phyloP scores from a whole-genome alignment of 1,139 yeast genomes.

The Spathaspora sp. region DNA sequence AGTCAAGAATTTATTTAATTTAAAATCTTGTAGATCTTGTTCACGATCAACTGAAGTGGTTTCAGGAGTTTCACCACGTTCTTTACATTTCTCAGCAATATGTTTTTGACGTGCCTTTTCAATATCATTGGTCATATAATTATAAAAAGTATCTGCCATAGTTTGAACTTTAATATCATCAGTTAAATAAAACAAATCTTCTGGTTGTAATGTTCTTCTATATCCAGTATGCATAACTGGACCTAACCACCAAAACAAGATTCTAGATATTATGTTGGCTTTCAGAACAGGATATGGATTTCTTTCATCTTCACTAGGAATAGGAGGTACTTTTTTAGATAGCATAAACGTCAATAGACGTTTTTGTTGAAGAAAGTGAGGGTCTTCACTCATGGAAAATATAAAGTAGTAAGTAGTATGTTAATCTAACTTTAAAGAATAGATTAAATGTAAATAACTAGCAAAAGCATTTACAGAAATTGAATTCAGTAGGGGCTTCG shows the following conservation, averaged over 20 bases:
- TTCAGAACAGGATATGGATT: slow-evolving; percentile 30
- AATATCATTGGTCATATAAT: slow-evolving; percentile 22
- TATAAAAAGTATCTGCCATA: slow-evolving; percentile 32
- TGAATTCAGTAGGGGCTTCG: background rate
- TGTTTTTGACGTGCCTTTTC: slow-evolving; percentile 20
- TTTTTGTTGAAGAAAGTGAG: slow-evolving; percentile 22
- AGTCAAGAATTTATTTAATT: slow-evolving; percentile 18
- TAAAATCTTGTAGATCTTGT: slow-evolving; percentile 23
- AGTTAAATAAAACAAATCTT: slow-evolving; percentile 42
- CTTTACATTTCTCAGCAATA: slow-evolving; percentile 20
- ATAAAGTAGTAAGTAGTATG: background rate
- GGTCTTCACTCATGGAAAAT: background rate
- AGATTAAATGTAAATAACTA: background rate
- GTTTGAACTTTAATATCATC: slow-evolving; percentile 37
- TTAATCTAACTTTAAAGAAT: background rate
- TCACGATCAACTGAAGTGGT: slow-evolving; percentile 20
- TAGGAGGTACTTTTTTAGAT: slow-evolving; percentile 35
- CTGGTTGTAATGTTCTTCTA: slow-evolving; percentile 47
- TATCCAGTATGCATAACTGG: slow-evolving; percentile 53
- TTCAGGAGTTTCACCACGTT: slow-evolving; percentile 24
- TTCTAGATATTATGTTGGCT: slow-evolving; percentile 36
- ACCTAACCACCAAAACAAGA: slow-evolving; percentile 51
- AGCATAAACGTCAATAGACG: slow-evolving; percentile 31
- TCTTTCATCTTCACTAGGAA: slow-evolving; percentile 42
- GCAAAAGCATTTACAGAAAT: background rate